phyloP scores from a whole-genome alignment of 345 rosid genomes.

The Toxicodendron radicans region DNA sequence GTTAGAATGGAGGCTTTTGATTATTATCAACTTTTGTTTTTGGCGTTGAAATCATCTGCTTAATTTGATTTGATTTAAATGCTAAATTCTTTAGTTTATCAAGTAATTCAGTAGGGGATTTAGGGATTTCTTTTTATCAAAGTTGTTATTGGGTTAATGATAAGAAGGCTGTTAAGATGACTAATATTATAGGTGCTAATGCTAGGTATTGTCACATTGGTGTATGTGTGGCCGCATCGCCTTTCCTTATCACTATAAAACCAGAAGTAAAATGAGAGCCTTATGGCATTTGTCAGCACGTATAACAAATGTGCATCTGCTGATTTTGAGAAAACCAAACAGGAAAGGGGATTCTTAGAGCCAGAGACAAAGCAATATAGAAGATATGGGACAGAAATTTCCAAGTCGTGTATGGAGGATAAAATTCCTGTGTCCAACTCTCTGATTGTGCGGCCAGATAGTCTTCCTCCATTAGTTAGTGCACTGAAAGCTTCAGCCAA shows the following conservation, averaged over 20 bases:
- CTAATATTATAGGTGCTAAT: background rate
- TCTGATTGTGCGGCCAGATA: slow-evolving; percentile 5
- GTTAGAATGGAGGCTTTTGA: too few relatives aligned
- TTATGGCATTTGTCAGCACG: background rate
- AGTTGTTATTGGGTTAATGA: background rate
- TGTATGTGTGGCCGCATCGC: background rate
- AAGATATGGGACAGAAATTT: background rate
- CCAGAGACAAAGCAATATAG: slow-evolving; percentile 24
- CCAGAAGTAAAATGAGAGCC: background rate
- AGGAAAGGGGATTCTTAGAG: slow-evolving; percentile 27
- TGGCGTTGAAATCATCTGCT: too few relatives aligned
- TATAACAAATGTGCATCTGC: background rate
- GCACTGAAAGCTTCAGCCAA: slow-evolving; percentile 51
- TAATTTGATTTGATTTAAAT: too few relatives aligned
- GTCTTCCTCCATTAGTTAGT: slow-evolving; percentile 44
- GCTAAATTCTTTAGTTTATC: too few relatives aligned
- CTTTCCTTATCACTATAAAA: background rate
- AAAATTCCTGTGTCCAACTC: slow-evolving; percentile 15
- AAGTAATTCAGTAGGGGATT: too few relatives aligned
- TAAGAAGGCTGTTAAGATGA: background rate
- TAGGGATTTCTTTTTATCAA: background rate
- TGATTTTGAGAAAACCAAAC: background rate
- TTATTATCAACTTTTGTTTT: too few relatives aligned
- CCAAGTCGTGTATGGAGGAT: slow-evolving; percentile 17
- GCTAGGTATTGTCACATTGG: background rate